Conservation (phyloP, 1,284 basidiomycete genomes). For the Mycosarcoma mackinlayi region DNA sequence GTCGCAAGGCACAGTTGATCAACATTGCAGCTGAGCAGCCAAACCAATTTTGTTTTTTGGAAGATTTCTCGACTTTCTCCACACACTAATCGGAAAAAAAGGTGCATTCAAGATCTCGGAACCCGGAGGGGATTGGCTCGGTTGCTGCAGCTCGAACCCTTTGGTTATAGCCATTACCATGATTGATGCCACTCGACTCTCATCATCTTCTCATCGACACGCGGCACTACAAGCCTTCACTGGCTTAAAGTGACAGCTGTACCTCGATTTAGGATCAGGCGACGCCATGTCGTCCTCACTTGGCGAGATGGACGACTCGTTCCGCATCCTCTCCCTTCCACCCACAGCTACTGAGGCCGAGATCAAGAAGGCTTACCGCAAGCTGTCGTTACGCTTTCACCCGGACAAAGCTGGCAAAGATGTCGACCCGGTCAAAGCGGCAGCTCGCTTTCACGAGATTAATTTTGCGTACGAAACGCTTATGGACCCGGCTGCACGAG, state of each 20-base stretch:
- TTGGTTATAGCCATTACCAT: too few relatives aligned
- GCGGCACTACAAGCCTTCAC: neutral
- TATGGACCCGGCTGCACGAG: constrained; percentile 81
- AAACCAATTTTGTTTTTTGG: neutral
- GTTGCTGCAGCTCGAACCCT: neutral
- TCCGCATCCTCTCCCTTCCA: constrained; percentile 74
- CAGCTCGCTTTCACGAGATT: constrained; percentile 86
- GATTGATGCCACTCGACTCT: constrained; percentile 14
- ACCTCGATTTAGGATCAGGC: neutral
- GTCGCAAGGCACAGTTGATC: neutral
- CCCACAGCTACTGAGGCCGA: constrained; percentile 81
- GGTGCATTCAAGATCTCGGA: constrained; percentile 14
- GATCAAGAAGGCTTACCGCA: constrained; percentile 78
- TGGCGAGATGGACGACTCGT: constrained; percentile 43
- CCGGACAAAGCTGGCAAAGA: constrained; percentile 63
- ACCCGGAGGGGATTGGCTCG: constrained; percentile 19
- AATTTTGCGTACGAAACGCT: constrained; percentile 86
- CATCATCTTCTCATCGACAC: neutral
- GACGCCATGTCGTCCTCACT: constrained; percentile 23
- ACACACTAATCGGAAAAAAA: constrained; percentile 15
- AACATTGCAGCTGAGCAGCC: neutral
- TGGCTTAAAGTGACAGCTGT: neutral
- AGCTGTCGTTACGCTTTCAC: constrained; percentile 58
- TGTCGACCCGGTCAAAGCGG: constrained; percentile 69
- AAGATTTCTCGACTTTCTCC: constrained; percentile 17